Evolutionary conservation across 2,329 filamentous ascomycete genomes (phyloP), one percentile per base, ranked within the genome.

Genomic region (Neoscytalidium dimidiatum): DNA sequence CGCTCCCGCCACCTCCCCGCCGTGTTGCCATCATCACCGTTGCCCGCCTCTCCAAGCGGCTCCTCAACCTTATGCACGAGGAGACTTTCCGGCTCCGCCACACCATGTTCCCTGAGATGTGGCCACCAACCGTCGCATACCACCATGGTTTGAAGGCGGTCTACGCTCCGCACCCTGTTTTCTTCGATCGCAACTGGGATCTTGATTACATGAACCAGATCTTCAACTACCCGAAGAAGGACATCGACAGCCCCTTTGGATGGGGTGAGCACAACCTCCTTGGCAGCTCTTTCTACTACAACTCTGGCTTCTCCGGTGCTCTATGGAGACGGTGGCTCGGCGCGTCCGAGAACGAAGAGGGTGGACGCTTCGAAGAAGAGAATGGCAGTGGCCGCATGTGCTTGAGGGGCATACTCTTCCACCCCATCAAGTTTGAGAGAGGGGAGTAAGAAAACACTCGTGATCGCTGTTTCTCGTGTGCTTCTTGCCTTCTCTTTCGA

Each of bases 81-180:
- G 92, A 94, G 75, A 91, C 91, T 62, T 82, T 90, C 68, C 83
- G 85, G 14, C 89, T 90, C 68, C 90, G 90, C 71, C 90, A 92
- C 72, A 79, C 80, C 72, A 88, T 94, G 71, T 90, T 89, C 65
- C 91, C 90, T 0, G 91, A 94, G 74, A 93, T 94, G 90, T 90
- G 88, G 66, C 87, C 90, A 0, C 88, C 90, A 64, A 90, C 90
- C 0, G 85, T 90, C 28, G 87, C 90, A 0, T 82, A 94, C 19
- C 86, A 92, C 67, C 90, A 95, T 73, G 91, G 92, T 5, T 81
- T 94, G 56, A 94, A 94, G 78, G 88, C 90, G 4, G 89, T 92
- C 3, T 92, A 89, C 71, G 90, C 88, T 11, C 91, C 91, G 11
- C 91, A 94, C 75, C 91, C 91, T 1, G 86, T 94, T 52, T 94